Evolutionary conservation across 306 rosid species (phyloP).

Genomic region (Herpetospermum pedunculosum): DNA sequence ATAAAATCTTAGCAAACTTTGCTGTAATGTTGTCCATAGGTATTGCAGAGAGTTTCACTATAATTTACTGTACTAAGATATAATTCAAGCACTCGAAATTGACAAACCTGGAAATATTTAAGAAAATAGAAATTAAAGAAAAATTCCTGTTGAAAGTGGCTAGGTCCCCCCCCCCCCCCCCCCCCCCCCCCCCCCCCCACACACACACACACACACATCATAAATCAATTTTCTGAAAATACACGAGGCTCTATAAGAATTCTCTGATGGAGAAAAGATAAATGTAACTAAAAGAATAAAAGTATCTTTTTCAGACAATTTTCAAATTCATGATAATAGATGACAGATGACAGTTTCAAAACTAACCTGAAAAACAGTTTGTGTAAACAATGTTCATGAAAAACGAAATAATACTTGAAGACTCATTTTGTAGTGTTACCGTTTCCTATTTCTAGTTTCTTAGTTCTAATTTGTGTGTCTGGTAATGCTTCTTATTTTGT

Average conservation of each 20-base stretch:
- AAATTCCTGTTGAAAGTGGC: background rate
- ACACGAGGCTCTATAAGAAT: background rate
- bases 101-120: background rate
- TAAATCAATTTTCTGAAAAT: background rate
- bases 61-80: background rate
- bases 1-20: background rate
- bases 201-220: too few species aligned
- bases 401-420: too few species aligned
- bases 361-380: background rate
- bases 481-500: background rate
- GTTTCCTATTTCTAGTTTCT: background rate
- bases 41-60: background rate
- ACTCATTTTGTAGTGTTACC: background rate
- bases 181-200: too few species aligned
- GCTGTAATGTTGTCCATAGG: background rate
- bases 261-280: background rate
- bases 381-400: background rate
- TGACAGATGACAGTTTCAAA: background rate
- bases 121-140: background rate
- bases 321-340: background rate
- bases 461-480: background rate
- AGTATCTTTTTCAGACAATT: background rate
- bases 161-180: too few species aligned
- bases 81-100: background rate
- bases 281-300: background rate